Evolutionary conservation across 2,329 filamentous ascomycete genomes (phyloP).

Genomic region (Diplodia intermedia): DNA sequence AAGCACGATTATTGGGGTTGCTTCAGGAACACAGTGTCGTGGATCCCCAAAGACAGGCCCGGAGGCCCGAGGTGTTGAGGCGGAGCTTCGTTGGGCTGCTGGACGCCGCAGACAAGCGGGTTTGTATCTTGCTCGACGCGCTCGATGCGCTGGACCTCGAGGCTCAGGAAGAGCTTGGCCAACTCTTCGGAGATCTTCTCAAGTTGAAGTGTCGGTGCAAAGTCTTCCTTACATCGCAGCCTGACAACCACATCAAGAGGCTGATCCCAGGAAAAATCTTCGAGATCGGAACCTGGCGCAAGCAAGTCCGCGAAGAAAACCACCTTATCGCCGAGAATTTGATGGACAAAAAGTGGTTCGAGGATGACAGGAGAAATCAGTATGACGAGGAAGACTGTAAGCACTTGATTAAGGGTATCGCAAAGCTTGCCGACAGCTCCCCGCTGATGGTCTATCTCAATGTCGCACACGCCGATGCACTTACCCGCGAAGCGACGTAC

Average conservation of each 20-base stretch:
- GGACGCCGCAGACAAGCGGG: background rate
- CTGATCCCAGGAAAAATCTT: background rate
- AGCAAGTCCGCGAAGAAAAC: background rate
- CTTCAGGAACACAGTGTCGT: background rate
- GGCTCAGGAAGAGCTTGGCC: background rate
- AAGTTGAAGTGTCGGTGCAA: background rate
- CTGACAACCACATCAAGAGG: background rate
- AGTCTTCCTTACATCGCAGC: conserved; percentile 15
- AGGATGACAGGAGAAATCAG: background rate
- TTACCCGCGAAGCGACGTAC: no score
- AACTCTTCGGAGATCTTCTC: background rate
- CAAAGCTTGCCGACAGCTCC: conserved; percentile 1
- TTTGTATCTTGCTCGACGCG: conserved; percentile 15
- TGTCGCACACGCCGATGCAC: background rate
- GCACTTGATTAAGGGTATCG: background rate
- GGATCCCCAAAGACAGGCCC: background rate
- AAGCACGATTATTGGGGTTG: background rate
- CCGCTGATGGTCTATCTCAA: conserved; percentile 13
- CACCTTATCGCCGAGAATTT: background rate
- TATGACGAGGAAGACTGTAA: background rate
- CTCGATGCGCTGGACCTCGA: conserved; percentile 3
- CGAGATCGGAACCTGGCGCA: background rate
- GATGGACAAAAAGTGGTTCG: background rate
- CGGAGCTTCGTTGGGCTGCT: background rate
- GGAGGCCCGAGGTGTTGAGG: background rate